A percentile compares a stretch with the other conserved stretches of the same genome.
Evolutionary conservation across 2,329 filamentous ascomycete species (phyloP).

Genomic region (Fusarium paranaense): DNA sequence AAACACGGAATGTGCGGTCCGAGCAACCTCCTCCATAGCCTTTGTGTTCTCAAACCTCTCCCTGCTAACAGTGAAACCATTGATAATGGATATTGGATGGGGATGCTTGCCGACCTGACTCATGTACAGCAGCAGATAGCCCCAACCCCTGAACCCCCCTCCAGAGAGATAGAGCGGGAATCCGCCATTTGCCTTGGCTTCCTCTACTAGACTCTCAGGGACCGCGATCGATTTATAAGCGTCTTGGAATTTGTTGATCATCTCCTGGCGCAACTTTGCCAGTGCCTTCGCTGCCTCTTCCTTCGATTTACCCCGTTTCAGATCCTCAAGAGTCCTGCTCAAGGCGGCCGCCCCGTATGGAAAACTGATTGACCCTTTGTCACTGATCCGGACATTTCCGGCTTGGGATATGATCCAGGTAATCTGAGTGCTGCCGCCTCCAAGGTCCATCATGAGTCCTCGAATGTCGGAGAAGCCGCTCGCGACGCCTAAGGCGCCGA

Average conservation of each 20-base stretch:
- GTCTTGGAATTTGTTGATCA: constrained; percentile 62
- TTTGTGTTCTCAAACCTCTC: constrained; percentile 64
- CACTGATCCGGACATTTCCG: constrained; percentile 63
- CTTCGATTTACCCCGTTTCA: constrained; percentile 51
- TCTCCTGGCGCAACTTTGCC: constrained; percentile 59
- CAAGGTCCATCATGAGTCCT: constrained; percentile 78
- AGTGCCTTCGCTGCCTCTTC: constrained; percentile 58
- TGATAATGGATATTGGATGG: constrained; percentile 79
- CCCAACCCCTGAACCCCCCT: constrained; percentile 80
- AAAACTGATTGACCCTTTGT: constrained; percentile 70
- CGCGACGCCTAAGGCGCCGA: constrained; percentile 76
- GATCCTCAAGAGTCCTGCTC: constrained; percentile 63
- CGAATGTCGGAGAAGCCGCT: constrained; percentile 70
- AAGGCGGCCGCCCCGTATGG: constrained; percentile 78
- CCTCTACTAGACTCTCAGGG: constrained; percentile 61
- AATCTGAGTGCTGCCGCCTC: constrained; percentile 77
- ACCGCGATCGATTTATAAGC: constrained; percentile 66
- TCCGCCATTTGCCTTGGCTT: constrained; percentile 57
- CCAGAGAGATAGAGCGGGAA: constrained; percentile 75
- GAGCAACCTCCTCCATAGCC: constrained; percentile 48
- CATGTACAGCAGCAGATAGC: constrained; percentile 72
- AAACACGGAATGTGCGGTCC: constrained; percentile 59
- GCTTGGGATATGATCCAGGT: constrained; percentile 70
- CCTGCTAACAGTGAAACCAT: constrained; percentile 69
- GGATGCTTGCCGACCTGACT: constrained; percentile 67